A percentile compares a stretch with the other conserved stretches of the same genome.
Evolutionary conservation across 306 rosid species (phyloP).

Genomic region (Malus fusca): DNA sequence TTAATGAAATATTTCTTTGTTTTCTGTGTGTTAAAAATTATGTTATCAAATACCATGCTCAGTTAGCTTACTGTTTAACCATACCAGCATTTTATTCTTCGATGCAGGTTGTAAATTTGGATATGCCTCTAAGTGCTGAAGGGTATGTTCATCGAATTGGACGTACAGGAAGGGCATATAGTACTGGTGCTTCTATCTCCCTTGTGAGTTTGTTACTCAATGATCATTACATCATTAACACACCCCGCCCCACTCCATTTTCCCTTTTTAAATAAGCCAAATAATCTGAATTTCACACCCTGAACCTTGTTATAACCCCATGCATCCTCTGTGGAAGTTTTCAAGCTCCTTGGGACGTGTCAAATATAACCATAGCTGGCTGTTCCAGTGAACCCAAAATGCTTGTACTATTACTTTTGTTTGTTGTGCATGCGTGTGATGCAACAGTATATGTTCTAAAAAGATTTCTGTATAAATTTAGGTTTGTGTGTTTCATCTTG

Average conservation of each 20-base stretch:
- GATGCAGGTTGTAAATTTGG: constrained; percentile 81
- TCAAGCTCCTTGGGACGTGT: not conserved
- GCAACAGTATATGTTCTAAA: not conserved
- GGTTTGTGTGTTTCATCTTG: not conserved
- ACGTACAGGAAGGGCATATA: constrained; percentile 95
- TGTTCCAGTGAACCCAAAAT: not conserved
- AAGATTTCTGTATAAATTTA: no score
- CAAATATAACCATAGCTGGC: not conserved
- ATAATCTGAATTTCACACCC: not conserved
- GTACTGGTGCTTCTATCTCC: constrained; percentile 77
- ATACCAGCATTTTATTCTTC: not conserved
- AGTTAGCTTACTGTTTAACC: constrained; percentile 5
- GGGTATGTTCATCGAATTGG: constrained; percentile 93
- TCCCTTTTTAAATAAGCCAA: not conserved
- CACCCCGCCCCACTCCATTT: not conserved
- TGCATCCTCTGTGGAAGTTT: not conserved
- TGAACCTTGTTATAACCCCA: not conserved
- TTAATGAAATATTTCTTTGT: not conserved
- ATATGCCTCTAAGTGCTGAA: constrained; percentile 68
- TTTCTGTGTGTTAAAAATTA: not conserved
- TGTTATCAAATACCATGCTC: not conserved
- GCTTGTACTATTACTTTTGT: not conserved
- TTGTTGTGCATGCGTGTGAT: not conserved
- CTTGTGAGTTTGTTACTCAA: constrained; percentile 52
- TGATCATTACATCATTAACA: not conserved